phyloP scores from a whole-genome alignment of 2,329 filamentous ascomycete genomes.

The Sphaerulina populicola region DNA sequence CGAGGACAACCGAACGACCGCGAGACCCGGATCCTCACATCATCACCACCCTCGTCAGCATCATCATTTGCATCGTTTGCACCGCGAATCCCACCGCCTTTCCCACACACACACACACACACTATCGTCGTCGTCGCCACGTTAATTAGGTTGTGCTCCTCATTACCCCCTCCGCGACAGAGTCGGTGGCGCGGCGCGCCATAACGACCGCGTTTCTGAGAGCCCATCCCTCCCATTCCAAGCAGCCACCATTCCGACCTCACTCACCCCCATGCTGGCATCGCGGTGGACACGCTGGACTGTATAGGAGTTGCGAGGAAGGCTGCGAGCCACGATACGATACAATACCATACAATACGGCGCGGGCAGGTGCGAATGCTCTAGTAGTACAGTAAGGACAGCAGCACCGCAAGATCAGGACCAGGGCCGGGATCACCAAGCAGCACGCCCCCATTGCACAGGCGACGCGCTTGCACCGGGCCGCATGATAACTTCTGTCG shows the following conservation, averaged over 20 bases:
- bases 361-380: neutral
- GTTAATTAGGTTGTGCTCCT: neutral
- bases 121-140: neutral
- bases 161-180: neutral
- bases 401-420: neutral
- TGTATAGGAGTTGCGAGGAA: neutral
- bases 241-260: slow-evolving; percentile 9
- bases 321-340: neutral
- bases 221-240: slow-evolving; percentile 1
- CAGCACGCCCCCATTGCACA: neutral
- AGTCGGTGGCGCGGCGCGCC: neutral
- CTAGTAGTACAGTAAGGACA: neutral
- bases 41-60: no score
- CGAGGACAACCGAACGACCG: no score
- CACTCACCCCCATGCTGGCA: neutral
- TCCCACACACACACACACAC: neutral
- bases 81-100: neutral
- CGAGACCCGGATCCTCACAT: no score
- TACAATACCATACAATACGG: no score
- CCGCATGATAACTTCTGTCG: slow-evolving; percentile 7
- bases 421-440: neutral
- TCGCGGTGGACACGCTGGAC: neutral
- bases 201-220: neutral
- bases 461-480: slow-evolving; percentile 1
- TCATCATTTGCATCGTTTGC: no score